A percentile compares a stretch with the other conserved stretches of the same genome.
These are phyloP conservation scores for Alternaria angustiovoidea DNA, from an alignment of 2,329 filamentous ascomycete genomes.

Conservation along the genomic window DNA sequence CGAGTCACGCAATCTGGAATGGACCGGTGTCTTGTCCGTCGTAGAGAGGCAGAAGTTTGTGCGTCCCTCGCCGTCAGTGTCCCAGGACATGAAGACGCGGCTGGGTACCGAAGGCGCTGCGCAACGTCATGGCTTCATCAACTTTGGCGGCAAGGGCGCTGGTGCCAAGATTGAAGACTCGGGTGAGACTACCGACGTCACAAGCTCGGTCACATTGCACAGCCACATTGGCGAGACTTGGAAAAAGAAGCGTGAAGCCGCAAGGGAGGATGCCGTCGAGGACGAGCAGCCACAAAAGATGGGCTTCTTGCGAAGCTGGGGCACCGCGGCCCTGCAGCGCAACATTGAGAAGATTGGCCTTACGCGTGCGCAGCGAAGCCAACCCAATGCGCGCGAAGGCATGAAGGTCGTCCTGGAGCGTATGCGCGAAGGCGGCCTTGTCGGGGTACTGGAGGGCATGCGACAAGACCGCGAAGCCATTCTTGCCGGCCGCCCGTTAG, in stretches of 20 bases:
- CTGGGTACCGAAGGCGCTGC: constrained; percentile 43
- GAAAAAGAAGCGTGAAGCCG: constrained; percentile 57
- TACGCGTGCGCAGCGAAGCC: constrained; percentile 77
- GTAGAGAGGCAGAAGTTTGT: constrained; percentile 78
- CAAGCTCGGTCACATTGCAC: constrained; percentile 76
- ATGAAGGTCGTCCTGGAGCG: constrained; percentile 84
- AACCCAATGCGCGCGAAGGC: constrained; percentile 81
- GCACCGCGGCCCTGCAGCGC: constrained; percentile 75
- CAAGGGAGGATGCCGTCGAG: constrained; percentile 49
- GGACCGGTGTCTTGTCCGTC: constrained; percentile 80
- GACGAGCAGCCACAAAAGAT: constrained; percentile 60
- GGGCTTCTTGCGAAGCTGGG: constrained; percentile 69
- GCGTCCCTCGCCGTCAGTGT: constrained; percentile 49
- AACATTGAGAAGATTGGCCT: constrained; percentile 82
- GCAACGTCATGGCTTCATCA: constrained; percentile 44
- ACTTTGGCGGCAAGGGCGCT: constrained; percentile 31
- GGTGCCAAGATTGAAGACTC: constrained; percentile 42
- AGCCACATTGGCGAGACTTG: constrained; percentile 75
- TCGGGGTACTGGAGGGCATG: constrained; percentile 76
- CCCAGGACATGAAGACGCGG: constrained; percentile 37
- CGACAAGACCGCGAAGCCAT: constrained; percentile 63
- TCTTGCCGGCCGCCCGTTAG: constrained; percentile 34
- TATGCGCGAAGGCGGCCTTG: constrained; percentile 70
- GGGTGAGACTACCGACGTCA: constrained; percentile 68
- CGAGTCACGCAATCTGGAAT: constrained; percentile 82